Evolutionary conservation across 768 basidiomycete species (phyloP).

Genomic region (Mycena kentingensis): DNA sequence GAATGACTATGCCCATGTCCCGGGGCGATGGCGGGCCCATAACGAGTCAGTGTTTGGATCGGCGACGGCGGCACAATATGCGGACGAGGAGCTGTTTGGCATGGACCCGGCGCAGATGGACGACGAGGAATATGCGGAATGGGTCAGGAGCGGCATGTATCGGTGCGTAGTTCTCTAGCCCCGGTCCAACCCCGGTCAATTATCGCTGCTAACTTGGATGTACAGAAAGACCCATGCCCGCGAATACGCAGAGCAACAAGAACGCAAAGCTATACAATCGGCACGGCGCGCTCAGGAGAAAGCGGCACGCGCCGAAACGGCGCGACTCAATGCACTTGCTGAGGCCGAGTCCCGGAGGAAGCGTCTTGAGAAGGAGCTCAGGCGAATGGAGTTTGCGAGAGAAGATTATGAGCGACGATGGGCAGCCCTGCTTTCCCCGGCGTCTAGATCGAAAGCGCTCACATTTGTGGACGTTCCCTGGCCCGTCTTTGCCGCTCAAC

Average conservation of each 20-base stretch:
- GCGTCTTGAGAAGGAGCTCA: slow-evolving; percentile 50
- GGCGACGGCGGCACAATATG: slow-evolving; percentile 26
- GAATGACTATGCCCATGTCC: slow-evolving; percentile 72
- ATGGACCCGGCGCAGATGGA: slow-evolving; percentile 59
- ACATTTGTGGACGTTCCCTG: slow-evolving; percentile 69
- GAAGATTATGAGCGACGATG: slow-evolving; percentile 60
- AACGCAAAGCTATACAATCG: slow-evolving; percentile 52
- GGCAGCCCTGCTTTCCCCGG: slow-evolving; percentile 47
- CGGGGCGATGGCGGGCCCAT: slow-evolving; percentile 60
- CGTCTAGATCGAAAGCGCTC: slow-evolving; percentile 29
- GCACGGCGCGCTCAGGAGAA: slow-evolving; percentile 58
- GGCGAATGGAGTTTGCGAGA: slow-evolving; percentile 46
- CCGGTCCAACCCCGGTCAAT: neutral
- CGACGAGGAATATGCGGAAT: slow-evolving; percentile 87
- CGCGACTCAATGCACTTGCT: slow-evolving; percentile 49
- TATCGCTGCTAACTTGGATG: neutral
- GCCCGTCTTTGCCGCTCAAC: slow-evolving; percentile 53
- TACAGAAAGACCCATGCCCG: slow-evolving; percentile 66
- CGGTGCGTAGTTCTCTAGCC: slow-evolving; percentile 45
- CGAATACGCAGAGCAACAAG: slow-evolving; percentile 64
- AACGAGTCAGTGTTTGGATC: slow-evolving; percentile 10
- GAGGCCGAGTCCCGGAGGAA: slow-evolving; percentile 54
- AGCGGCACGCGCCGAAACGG: slow-evolving; percentile 54
- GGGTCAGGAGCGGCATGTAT: slow-evolving; percentile 87
- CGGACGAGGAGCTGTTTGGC: slow-evolving; percentile 42